Evolutionary conservation across 768 basidiomycete species (phyloP).

Genomic region (Boletellus ananas): DNA sequence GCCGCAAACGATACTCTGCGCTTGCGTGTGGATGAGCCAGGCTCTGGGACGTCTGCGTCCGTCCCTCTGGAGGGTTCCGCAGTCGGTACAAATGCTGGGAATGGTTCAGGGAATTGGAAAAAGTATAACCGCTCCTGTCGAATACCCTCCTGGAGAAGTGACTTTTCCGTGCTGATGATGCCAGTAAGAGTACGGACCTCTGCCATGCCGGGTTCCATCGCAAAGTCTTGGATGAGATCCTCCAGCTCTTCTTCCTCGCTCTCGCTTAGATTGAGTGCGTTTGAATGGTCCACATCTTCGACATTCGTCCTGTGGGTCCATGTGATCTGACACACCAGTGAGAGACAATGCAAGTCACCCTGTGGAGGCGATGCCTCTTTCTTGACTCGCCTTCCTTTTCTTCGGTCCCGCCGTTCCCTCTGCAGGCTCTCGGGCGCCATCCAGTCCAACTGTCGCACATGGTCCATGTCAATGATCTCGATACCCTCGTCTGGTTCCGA

Average conservation of each 20-base stretch:
- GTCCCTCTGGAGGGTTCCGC: conserved; percentile 30
- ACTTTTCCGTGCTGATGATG: background rate
- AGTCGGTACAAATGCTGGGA: conserved; percentile 63
- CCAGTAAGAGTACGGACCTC: conserved; percentile 32
- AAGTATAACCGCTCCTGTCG: conserved; percentile 74
- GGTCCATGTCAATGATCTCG: conserved; percentile 81
- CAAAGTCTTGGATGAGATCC: conserved; percentile 71
- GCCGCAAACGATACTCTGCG: conserved; percentile 57
- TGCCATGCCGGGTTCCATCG: conserved; percentile 35
- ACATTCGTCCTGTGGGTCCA: conserved; percentile 4
- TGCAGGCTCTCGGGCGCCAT: conserved; percentile 79
- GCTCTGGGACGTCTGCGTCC: conserved; percentile 29
- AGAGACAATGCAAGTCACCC: conserved; percentile 25
- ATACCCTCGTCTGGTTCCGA: conserved; percentile 88
- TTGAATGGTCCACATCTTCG: conserved; percentile 45
- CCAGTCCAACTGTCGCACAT: conserved; percentile 77
- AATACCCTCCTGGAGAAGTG: conserved; percentile 40
- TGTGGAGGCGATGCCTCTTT: conserved; percentile 35
- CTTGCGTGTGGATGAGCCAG: conserved; percentile 34
- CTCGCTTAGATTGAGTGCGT: conserved; percentile 68
- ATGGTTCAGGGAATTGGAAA: conserved; percentile 87
- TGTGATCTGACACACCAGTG: background rate
- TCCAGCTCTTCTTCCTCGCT: conserved; percentile 79
- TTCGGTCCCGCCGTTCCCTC: conserved; percentile 41
- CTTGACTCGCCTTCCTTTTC: conserved; percentile 33